Base-by-base conservation (phyloP, 164 flowering plant species). In the Umbilicus rupestris region DNA sequence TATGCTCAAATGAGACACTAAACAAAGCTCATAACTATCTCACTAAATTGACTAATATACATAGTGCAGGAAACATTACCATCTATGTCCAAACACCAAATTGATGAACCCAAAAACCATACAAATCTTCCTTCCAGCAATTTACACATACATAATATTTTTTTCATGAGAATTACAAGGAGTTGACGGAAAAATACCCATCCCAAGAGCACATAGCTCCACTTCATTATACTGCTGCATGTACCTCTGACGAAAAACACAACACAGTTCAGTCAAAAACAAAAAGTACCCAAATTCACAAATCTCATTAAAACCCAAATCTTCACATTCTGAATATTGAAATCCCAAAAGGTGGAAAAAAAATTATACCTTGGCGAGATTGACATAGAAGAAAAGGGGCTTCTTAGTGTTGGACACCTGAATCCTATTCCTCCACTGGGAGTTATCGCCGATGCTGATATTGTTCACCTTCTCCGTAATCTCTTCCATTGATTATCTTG, bases 191-290 rank as follows among this genome's bases (percentile, higher is more conserved):
- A 37, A n/a, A 45, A 67, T 83, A 84, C 87, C 87, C 87, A 84
- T 84, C 26, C 87, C 87, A 46, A 84, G 82, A 39, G 84, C 87
- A 28, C 84, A 84, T n/a, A 84, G 83, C 69, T 84, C 87, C 69
- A 84, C 87, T 60, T 82, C 85, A 63, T 73, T 73, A 68, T 82
- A 72, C 59, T 60, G 63, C 39, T 60, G 63, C 63, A 60, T 60
- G 39, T 60, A 60, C 39, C 63, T 60, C 63, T 60, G 63, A 39
- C 30, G 20, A 60, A 60, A 60, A 60, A 52, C 5, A 52, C 24
- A 52, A 20, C 59, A 14, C 59, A 26, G 10, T 20, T 52, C 24
- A 20, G 8, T 16, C 59, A 52, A 52, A 20, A 16, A n/a, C 24
- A 50, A 50, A n/a, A n/a, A n/a, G n/a, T n/a, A n/a, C n/a, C 52